A percentile compares a stretch with the other conserved stretches of the same genome.
These are phyloP conservation scores for Handroanthus guayacan DNA, from an alignment of 257 asterid genomes.

Conservation along the genomic window DNA sequence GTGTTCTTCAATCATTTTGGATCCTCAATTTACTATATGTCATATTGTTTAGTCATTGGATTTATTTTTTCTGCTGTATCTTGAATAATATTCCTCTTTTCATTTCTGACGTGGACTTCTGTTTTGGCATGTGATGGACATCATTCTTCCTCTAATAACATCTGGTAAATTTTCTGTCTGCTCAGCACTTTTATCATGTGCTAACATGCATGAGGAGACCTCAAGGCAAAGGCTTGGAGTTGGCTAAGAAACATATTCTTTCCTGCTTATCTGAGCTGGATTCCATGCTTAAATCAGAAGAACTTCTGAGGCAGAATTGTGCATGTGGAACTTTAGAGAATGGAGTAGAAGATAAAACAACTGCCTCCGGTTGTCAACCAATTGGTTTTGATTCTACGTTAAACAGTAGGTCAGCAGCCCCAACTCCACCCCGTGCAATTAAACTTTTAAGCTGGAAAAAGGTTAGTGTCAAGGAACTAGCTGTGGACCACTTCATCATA, in stretches of 20 bases:
- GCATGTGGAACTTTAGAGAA: conserved; percentile 45
- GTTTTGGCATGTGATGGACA: conserved; percentile 21
- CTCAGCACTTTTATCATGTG: conserved; percentile 91
- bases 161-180: conserved; percentile 38
- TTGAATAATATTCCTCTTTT: conserved; percentile 5
- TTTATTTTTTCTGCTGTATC: conserved; percentile 18
- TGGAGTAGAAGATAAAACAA: conserved; percentile 64
- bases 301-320: conserved; percentile 60
- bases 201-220: conserved; percentile 83
- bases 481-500: conserved; percentile 21
- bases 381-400: conserved; percentile 93
- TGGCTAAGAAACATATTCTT: conserved; percentile 87
- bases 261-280: conserved; percentile 87
- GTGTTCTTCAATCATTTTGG: conserved; percentile 3
- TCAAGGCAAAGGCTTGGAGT: conserved; percentile 97
- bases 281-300: conserved; percentile 75
- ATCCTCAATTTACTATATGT: neutral
- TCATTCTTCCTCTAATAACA: conserved; percentile 36
- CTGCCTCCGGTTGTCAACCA: conserved; percentile 94
- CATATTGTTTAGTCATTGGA: neutral
- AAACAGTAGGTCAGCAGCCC: conserved; percentile 94
- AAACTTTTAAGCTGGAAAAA: conserved; percentile 87
- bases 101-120: neutral
- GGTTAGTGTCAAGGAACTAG: conserved; percentile 53
- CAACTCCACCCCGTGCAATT: conserved; percentile 95